phyloP scores from a whole-genome alignment of 192 early-diverging fungal genomes.

The Geranomyces michiganensis region DNA sequence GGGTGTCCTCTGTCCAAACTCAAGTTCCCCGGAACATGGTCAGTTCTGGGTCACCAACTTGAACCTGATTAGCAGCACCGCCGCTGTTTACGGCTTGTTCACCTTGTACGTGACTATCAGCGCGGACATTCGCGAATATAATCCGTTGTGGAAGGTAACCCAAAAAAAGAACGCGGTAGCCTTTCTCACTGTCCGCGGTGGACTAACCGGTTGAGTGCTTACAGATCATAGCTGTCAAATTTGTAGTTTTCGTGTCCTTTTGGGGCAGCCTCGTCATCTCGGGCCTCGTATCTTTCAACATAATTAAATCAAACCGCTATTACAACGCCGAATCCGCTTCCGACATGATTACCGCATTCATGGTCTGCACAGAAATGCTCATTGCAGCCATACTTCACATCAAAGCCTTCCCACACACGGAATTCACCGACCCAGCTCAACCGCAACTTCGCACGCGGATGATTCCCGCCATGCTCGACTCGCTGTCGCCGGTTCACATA shows the following conservation, averaged over 20 bases:
- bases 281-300: constrained; percentile 55
- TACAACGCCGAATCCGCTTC: constrained; percentile 57
- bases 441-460: constrained; percentile 21
- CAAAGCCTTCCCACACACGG: constrained; percentile 46
- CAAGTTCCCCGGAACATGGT: constrained; percentile 65
- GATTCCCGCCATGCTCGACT: constrained; percentile 22
- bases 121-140: constrained; percentile 50
- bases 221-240: constrained; percentile 49
- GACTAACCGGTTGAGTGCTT: background rate
- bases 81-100: constrained; percentile 77
- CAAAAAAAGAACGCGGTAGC: background rate
- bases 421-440: constrained; percentile 11
- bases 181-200: background rate
- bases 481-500: constrained; percentile 35
- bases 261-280: constrained; percentile 63
- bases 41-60: constrained; percentile 67
- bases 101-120: constrained; percentile 70
- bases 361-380: constrained; percentile 65
- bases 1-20: constrained; percentile 67
- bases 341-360: constrained; percentile 53
- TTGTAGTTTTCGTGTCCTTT: constrained; percentile 66
- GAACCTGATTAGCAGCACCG: constrained; percentile 64
- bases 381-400: constrained; percentile 61
- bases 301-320: constrained; percentile 43
- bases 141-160: constrained; percentile 48